Evolutionary conservation across 2,329 filamentous ascomycete species (phyloP), one percentile per base, ranked within the genome.

Genomic region (Ascosphaera acerosa): DNA sequence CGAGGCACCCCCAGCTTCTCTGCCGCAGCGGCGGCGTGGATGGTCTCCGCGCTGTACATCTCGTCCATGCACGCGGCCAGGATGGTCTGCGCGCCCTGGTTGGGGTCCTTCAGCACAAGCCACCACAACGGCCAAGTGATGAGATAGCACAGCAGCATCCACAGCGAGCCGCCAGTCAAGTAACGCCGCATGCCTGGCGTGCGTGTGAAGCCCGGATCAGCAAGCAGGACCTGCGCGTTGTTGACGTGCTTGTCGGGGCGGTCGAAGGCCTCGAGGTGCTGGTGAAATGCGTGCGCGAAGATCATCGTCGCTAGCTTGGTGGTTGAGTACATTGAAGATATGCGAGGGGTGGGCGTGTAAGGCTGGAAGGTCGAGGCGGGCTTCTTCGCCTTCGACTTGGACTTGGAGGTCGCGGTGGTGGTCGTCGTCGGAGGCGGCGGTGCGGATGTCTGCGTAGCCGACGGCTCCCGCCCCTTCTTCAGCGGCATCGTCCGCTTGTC

Each of bases 251-350:
- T 66, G 47, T 97, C 87, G 0, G 82, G 80, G 15, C 87, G 65
- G 44, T 76, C 66, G 51, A 89, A 90, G 2, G 72, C 58, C 40
- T 81, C 71, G 29, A 97, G 61, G 48, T 92, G 84, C 48, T 90
- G 87, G 53, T 94, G 84, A 49, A 84, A 91, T 6, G 84, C 76
- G 30, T 74, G 66, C 0, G 77, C 82, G 47, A 97, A 94, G 10
- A 76, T 69, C 61, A 84, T 89, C 29, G 92, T 59, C 1, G 87
- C 80, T 17, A 94, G 47, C 45, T 64, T 59, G 58, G 60, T 73
- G 64, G 57, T 63, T 67, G 53, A 64, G 57, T 44, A 75, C 59
- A 77, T 12, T 29, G 38, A 38, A 16, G 16, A 31, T 26, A 18
- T 27, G 9, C 18, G 22, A 10, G 32, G 32, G 33, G 9, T 31